Percentiles rank a stretch among this genome's conserved stretches.
phyloP scores from a whole-genome alignment of 179 eudicot species.

The Silene vulgaris region DNA sequence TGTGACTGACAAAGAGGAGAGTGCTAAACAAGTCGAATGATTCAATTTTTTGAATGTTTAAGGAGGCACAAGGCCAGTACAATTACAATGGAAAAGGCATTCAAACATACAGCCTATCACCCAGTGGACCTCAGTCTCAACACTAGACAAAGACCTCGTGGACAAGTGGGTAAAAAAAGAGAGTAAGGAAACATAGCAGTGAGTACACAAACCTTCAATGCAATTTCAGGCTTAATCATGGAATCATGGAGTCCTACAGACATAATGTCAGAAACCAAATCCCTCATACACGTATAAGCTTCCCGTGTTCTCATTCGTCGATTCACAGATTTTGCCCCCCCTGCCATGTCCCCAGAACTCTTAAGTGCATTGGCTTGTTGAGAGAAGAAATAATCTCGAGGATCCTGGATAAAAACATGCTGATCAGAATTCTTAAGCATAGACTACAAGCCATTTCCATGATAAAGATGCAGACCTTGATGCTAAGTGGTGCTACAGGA shows the following conservation, averaged over 20 bases:
- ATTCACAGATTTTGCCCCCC: constrained; percentile 44
- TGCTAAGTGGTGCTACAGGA: constrained; percentile 82
- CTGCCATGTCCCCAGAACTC: constrained; percentile 52
- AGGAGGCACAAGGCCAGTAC: too few relatives aligned
- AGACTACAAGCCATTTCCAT: constrained; percentile 17
- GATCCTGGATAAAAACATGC: constrained; percentile 54
- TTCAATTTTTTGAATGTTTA: too few relatives aligned
- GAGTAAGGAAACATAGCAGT: constrained; percentile 3
- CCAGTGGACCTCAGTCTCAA: neutral
- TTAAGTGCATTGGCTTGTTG: constrained; percentile 84
- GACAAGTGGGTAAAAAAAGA: neutral
- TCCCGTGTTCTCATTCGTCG: constrained; percentile 48
- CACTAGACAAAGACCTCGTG: neutral
- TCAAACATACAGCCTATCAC: too few relatives aligned
- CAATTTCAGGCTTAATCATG: constrained; percentile 64
- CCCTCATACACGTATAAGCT: constrained; percentile 60
- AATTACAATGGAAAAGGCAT: neutral
- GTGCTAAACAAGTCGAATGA: neutral
- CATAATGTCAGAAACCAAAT: constrained; percentile 48
- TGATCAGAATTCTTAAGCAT: constrained; percentile 17
- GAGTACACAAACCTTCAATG: constrained; percentile 54
- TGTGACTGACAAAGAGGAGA: constrained; percentile 8
- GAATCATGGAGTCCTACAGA: constrained; percentile 52
- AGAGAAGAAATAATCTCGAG: constrained; percentile 90
- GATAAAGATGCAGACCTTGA: constrained; percentile 50